Conservation (phyloP, 352 stramenopile genomes). For the Plasmopara muralis region DNA sequence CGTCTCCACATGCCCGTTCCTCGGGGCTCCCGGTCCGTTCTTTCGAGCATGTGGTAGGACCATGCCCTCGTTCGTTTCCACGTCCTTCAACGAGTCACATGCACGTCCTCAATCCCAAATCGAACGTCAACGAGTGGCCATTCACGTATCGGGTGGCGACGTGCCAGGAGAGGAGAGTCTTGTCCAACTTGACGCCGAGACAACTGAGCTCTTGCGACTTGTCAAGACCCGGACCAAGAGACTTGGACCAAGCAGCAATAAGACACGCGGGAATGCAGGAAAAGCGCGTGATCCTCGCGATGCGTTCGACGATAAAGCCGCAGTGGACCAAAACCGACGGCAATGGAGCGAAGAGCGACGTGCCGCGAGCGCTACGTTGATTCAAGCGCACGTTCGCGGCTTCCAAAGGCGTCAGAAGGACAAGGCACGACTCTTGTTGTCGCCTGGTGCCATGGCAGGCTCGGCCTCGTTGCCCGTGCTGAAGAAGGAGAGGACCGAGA, state of each 20-base stretch:
- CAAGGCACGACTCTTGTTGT: slow-evolving; percentile 9
- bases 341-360: slow-evolving; percentile 37
- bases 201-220: slow-evolving; percentile 42
- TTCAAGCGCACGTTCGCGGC: slow-evolving; percentile 56
- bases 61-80: no score
- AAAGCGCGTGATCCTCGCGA: no score
- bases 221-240: slow-evolving; percentile 42
- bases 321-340: slow-evolving; percentile 34
- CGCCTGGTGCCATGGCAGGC: not conserved
- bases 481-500: slow-evolving; percentile 6
- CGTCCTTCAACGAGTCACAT: no score
- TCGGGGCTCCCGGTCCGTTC: no score
- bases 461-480: slow-evolving; percentile 18
- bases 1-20: no score
- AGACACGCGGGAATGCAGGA: not conserved
- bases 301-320: no score
- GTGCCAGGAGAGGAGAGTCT: slow-evolving; percentile 35
- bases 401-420: slow-evolving; percentile 34
- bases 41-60: no score
- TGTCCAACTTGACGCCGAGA: slow-evolving; percentile 57
- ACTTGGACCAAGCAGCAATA: not conserved
- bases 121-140: not conserved
- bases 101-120: no score
- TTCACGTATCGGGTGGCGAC: slow-evolving; percentile 5
- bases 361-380: slow-evolving; percentile 49